A percentile compares a stretch with the other conserved stretches of the same genome.
phyloP scores from a whole-genome alignment of 352 stramenopile species.

The Phytophthora fragariaefolia region DNA sequence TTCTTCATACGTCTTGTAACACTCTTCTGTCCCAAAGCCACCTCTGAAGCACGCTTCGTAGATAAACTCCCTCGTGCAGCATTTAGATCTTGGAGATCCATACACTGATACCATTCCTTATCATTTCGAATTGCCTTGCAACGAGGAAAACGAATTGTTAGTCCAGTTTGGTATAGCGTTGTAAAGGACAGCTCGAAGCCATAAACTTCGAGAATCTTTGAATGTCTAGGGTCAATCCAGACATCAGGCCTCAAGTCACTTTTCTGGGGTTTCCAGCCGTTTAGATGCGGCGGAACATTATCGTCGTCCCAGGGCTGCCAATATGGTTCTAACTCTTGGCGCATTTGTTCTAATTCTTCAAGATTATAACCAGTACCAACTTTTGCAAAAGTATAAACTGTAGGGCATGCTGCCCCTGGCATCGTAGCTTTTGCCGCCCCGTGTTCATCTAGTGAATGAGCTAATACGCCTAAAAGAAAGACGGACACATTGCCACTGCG shows the following conservation, averaged over 20 bases:
- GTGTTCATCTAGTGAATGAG: conserved; percentile 62
- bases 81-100: conserved; percentile 82
- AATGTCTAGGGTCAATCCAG: conserved; percentile 84
- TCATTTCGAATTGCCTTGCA: conserved; percentile 85
- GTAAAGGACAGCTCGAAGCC: conserved; percentile 88
- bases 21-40: conserved; percentile 74
- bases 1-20: conserved; percentile 51
- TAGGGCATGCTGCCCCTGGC: conserved; percentile 53
- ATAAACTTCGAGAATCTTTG: conserved; percentile 86
- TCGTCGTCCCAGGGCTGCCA: conserved; percentile 78
- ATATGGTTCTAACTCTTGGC: conserved; percentile 76
- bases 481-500: conserved; percentile 83
- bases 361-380: conserved; percentile 88
- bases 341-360: conserved; percentile 78
- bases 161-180: conserved; percentile 78
- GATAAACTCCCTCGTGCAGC: conserved; percentile 60
- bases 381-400: conserved; percentile 81
- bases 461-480: conserved; percentile 80
- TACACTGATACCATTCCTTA: conserved; percentile 85
- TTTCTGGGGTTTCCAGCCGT: conserved; percentile 80
- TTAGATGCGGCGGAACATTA: conserved; percentile 76
- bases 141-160: conserved; percentile 84
- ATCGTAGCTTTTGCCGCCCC: conserved; percentile 55
- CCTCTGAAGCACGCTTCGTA: conserved; percentile 77
- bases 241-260: conserved; percentile 80